A percentile compares a stretch with the other conserved stretches of the same genome.
Conservation (phyloP, 352 stramenopile species). For the Globisporangium nagaii region DNA sequence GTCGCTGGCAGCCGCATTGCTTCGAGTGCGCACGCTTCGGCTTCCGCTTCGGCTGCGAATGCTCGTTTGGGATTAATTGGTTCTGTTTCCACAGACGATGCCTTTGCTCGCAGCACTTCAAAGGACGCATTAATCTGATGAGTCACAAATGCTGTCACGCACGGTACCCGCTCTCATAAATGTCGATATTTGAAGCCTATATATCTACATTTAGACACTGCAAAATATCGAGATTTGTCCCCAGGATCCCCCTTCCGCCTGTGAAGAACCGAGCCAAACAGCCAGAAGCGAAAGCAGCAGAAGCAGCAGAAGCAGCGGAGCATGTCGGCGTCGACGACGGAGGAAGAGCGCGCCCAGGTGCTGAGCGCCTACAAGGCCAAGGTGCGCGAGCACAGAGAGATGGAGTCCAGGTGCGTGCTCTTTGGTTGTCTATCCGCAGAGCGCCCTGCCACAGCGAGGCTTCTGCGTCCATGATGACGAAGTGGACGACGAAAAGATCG, state of each 20-base stretch:
- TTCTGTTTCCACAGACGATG: too few species aligned
- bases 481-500: neutral
- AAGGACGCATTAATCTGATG: too few species aligned
- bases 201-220: neutral
- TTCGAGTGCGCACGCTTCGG: too few species aligned
- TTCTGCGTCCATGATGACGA: neutral
- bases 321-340: conserved; percentile 58
- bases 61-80: too few species aligned
- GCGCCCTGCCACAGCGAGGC: neutral
- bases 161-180: too few species aligned
- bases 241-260: neutral
- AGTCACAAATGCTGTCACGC: too few species aligned
- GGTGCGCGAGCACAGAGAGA: conserved; percentile 95
- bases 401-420: conserved; percentile 88
- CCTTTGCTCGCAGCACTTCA: too few species aligned
- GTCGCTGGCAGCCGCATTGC: conserved; percentile 1
- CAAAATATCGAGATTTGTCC: neutral
- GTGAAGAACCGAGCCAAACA: neutral
- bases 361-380: conserved; percentile 95
- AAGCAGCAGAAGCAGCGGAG: conserved; percentile 3
- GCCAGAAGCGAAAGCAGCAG: neutral
- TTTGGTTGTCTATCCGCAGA: neutral
- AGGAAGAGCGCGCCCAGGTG: conserved; percentile 90
- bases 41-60: too few species aligned
- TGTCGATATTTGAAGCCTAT: conserved; percentile 1